Base-by-base conservation (phyloP, 495 filamentous ascomycete genomes). In the Xylaria nigripes region DNA sequence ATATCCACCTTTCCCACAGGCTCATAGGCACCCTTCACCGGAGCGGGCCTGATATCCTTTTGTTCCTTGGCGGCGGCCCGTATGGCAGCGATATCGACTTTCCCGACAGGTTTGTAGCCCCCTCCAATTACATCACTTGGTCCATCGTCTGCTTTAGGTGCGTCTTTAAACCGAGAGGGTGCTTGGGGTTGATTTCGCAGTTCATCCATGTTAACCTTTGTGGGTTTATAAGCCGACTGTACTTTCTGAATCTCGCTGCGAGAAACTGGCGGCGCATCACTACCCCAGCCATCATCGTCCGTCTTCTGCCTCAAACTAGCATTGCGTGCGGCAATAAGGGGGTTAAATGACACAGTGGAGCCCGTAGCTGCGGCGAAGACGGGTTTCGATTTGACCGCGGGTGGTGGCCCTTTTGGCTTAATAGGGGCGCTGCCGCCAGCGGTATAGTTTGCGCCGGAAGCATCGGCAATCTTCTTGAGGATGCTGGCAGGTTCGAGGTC, bases 1-100 rank as follows among this genome's bases (percentile, higher is more conserved):
- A 96, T 95, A 59, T 96, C 92, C 24, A 96, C 90, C 68, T 95
- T 95, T 3, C 91, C 91, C 30, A 95, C 80, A 1, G 92, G 92
- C 68, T 95, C 85, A 61, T 97, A 97, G 15, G 90, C 79, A 12
- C 92, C 92, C 69, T 94, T 97, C 3, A 96, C 87, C 4, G 81
- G 77, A 4, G 82, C 77, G 4, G 92, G 92, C 43, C 90, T 74
- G 48, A 95, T 87, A 59, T 95, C 86, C 41, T 78, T 70, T 15
- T 73, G 57, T 44, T 86, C 81, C 56, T 83, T 81, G 9, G 92
- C 91, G 63, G 93, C 83, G 46, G 78, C 81, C 45, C 90, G 79
- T 49, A 97, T 83, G 3, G 88, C 90, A 34, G 87, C 86, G 71
- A 99, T 96, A 62, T 97, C 90, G 10, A 97, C 87, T 69, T 95